Evolutionary conservation across 2,329 filamentous ascomycete genomes (phyloP).

Genomic region (Fusarium sp.): DNA sequence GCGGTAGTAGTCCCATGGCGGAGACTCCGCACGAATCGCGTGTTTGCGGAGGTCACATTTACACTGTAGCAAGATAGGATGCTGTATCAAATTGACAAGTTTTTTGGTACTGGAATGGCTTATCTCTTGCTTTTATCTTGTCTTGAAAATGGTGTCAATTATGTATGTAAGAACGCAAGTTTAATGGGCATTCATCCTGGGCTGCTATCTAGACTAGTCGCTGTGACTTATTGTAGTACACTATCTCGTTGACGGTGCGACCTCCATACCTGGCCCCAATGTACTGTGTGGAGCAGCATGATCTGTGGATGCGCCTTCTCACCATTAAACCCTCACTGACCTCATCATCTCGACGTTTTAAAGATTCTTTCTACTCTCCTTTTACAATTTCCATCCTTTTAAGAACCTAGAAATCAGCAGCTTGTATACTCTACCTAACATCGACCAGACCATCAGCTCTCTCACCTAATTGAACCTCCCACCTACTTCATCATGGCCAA

Average conservation of each 20-base stretch:
- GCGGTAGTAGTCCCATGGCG: background rate
- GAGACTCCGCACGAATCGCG: background rate
- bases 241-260: background rate
- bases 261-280: rapidly evolving
- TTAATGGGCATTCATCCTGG: rapidly evolving
- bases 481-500: constrained; percentile 32
- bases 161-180: rapidly evolving
- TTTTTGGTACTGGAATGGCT: too few relatives aligned
- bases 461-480: too few relatives aligned
- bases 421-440: background rate
- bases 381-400: background rate
- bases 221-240: background rate
- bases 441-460: rapidly evolving
- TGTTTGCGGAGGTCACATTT: background rate
- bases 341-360: background rate
- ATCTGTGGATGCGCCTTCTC: background rate
- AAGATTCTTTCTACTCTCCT: background rate
- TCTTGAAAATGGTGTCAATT: background rate
- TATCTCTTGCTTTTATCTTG: too few relatives aligned
- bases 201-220: background rate
- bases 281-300: background rate
- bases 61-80: background rate
- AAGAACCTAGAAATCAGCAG: background rate
- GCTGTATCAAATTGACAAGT: background rate
- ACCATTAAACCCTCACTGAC: constrained; percentile 8